Evolutionary conservation across 306 rosid species (phyloP), one percentile per base, ranked within the genome.

Genomic region (Begonia loranthoides): DNA sequence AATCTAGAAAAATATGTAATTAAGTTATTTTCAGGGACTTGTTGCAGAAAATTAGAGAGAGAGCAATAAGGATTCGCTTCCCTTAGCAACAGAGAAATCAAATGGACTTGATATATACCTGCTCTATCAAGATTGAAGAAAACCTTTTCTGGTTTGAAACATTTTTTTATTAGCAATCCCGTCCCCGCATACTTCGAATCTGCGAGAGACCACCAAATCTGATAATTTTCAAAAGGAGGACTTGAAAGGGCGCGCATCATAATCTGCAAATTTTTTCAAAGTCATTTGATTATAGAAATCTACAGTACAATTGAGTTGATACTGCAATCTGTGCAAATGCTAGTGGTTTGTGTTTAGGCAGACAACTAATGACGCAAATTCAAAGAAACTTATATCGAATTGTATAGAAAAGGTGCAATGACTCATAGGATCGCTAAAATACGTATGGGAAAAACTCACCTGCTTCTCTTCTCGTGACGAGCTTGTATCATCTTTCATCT

Each of bases 141-240:
- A 34, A 90, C 80, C 22, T 66, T 67, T 60, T 76, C 77, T 45
- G 94, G 90, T 68, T 78, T 80, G 64, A 66, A 85, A 72, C 97
- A 90, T 66, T 85, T 82, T 68, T 85, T 90, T 28, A 90, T 76
- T 41, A 90, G 15, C 28, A 90, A 62, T 47, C 90, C 97, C 60
- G 97, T 90, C 46, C 97, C 97, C 34, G 97, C 97, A 69, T 90
- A 90, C 71, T 90, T 90, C 16, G 95, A 90, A 59, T 85, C 97
- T 41, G 95, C 79, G 41, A 90, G 94, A 72, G 95, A 90, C 97
- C 97, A 90, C 97, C 97, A 90, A 54, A 76, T 80, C 51, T 38
- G 81, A 66, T 85, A 90, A 68, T 80, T 67, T 50, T 72, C 79
- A 62, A 90, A 82, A 12, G 95, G 95, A 6, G 79, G 81, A 59